Base-by-base conservation (phyloP, 2,329 filamentous ascomycete genomes). In the Didymella pomorum region DNA sequence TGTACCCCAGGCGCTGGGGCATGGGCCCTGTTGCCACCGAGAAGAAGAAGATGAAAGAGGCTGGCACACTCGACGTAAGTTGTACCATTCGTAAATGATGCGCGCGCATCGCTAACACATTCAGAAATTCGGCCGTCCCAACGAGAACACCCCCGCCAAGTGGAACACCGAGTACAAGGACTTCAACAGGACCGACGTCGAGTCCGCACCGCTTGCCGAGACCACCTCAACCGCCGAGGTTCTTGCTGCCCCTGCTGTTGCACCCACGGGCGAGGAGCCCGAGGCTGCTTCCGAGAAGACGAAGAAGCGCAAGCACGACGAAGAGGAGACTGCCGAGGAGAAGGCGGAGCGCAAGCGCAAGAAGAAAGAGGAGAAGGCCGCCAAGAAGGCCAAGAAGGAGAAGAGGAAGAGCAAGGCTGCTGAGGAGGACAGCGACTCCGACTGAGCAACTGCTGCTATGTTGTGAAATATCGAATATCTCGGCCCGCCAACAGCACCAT, bases 11-110 rank as follows among this genome's bases (percentile, higher is more conserved):
- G 78, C 86, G 94, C 84, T 99, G 95, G 95, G 95, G 95, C 67
- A 87, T 98, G 75, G 95, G 95, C 62, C 94, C 95, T 52, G 89
- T 94, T 60, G 95, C 95, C 48, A 82, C 90, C 47, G 93, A 98
- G 86, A 99, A 99, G 89, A 99, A 99, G 90, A 97, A 98, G 87
- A 88, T 99, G 84, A 98, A 98, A 88, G 92, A 93, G 52, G 91
- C 92, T 69, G 95, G 95, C 79, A 97, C 97, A 82, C 89, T 99
- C 60, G 95, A 99, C 84, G 84, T 86, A 76, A 76, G 84, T 77
- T 58, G 20, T 29, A 29, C 1, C 9, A 11, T n/a, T 4, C 9
- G 21, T 3, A 5, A 11, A n/a, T 8, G 0, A 18, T 35, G 18
- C 16, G 29, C 11, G 26, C 52, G 12, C 20, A 37, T 37, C 56